A percentile compares a stretch with the other conserved stretches of the same genome.
These are phyloP conservation scores for Calonectria fujianensis DNA, from an alignment of 2,329 filamentous ascomycete species.

Conservation along the genomic window DNA sequence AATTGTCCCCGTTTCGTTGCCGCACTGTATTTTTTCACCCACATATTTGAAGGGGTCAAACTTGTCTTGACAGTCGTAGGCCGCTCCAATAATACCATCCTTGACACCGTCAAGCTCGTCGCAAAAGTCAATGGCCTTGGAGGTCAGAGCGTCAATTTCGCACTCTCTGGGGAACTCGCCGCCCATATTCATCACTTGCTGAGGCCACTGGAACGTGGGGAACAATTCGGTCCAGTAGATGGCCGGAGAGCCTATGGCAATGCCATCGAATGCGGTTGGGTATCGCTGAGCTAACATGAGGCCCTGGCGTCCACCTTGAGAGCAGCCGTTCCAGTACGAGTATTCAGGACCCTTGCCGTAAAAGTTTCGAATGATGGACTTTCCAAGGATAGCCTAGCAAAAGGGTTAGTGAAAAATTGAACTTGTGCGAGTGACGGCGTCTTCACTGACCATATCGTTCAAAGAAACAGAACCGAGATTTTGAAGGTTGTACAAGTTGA, in stretches of 20 bases:
- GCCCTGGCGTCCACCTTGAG: slow-evolving; percentile 11
- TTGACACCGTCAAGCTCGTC: slow-evolving; percentile 16
- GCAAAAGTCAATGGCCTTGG: slow-evolving; percentile 20
- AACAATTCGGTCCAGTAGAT: slow-evolving; percentile 20
- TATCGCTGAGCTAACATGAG: slow-evolving; percentile 20
- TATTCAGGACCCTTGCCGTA: neutral
- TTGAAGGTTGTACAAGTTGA: slow-evolving; percentile 20
- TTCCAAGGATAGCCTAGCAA: neutral
- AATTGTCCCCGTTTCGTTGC: slow-evolving; percentile 1
- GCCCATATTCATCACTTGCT: slow-evolving; percentile 18
- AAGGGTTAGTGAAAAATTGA: neutral
- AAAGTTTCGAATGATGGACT: slow-evolving; percentile 14
- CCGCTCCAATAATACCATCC: slow-evolving; percentile 3
- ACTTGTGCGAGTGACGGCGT: too few relatives aligned
- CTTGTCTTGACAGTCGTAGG: slow-evolving; percentile 14
- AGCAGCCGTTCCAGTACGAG: slow-evolving; percentile 19
- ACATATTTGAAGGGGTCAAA: slow-evolving; percentile 21
- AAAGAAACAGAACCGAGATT: slow-evolving; percentile 14
- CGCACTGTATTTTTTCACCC: slow-evolving; percentile 12
- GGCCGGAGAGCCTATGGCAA: slow-evolving; percentile 1
- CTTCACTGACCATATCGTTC: neutral
- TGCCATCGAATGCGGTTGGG: slow-evolving; percentile 18
- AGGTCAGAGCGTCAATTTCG: slow-evolving; percentile 8
- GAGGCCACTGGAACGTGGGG: slow-evolving; percentile 7
- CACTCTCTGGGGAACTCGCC: slow-evolving; percentile 10